A percentile compares a stretch with the other conserved stretches of the same genome.
Conservation (phyloP, 768 basidiomycete species). For the Termitomyces sp. region DNA sequence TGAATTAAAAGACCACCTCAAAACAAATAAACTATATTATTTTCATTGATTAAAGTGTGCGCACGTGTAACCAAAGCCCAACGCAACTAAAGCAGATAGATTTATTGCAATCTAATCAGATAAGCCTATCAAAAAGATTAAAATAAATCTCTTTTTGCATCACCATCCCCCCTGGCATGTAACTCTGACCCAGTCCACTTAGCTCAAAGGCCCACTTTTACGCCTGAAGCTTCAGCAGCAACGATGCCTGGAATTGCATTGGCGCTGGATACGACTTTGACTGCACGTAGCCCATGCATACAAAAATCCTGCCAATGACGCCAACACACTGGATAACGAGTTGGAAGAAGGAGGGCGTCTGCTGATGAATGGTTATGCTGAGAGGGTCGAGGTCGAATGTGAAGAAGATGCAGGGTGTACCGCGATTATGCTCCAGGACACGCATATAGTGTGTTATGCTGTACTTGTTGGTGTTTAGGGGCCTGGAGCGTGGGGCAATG, state of each 20-base stretch:
- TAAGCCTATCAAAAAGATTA: too few relatives aligned
- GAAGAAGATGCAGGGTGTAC: slow-evolving; percentile 87
- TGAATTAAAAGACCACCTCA: too few relatives aligned
- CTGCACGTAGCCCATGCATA: slow-evolving; percentile 67
- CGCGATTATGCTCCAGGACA: slow-evolving; percentile 63
- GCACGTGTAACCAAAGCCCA: too few relatives aligned
- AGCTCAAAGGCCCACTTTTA: slow-evolving; percentile 41
- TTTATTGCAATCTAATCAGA: too few relatives aligned
- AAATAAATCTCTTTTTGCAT: too few relatives aligned
- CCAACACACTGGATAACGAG: slow-evolving; percentile 83
- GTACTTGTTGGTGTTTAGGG: slow-evolving; percentile 72
- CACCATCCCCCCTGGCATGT: slow-evolving; percentile 39
- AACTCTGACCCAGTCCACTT: slow-evolving; percentile 64
- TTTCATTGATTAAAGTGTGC: too few relatives aligned
- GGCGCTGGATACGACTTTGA: slow-evolving; percentile 58
- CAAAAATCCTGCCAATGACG: slow-evolving; percentile 91
- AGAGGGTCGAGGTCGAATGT: too few relatives aligned
- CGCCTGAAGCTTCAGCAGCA: slow-evolving; percentile 59
- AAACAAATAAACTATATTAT: too few relatives aligned
- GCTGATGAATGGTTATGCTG: too few relatives aligned
- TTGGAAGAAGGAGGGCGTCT: too few relatives aligned
- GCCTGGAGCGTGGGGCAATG: slow-evolving; percentile 60
- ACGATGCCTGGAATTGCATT: slow-evolving; percentile 46
- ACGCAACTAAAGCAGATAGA: too few relatives aligned
- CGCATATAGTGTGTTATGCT: too few relatives aligned